A percentile compares a stretch with the other conserved stretches of the same genome.
phyloP scores from a whole-genome alignment of 164 flowering plant species.

The Dillenia suffruticosa region DNA sequence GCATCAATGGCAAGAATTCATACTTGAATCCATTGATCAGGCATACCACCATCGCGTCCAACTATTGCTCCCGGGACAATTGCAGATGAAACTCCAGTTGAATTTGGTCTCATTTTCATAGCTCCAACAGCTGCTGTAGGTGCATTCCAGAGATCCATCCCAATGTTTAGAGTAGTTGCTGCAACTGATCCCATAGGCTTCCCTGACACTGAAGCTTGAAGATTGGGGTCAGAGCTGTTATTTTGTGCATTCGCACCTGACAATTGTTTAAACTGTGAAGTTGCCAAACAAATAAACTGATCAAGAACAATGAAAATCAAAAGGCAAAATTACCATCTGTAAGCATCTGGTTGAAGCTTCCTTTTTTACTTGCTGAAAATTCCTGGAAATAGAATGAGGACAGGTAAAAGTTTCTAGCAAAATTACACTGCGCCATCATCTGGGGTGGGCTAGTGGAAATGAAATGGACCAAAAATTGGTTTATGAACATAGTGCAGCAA shows the following conservation, averaged over 20 bases:
- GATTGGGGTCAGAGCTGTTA: conserved; percentile 23
- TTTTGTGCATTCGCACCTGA: conserved; percentile 67
- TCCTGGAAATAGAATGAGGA: conserved; percentile 36
- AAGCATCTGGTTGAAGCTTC: conserved; percentile 81
- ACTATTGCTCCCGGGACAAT: conserved; percentile 29
- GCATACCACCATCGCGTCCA: conserved; percentile 39
- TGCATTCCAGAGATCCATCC: conserved; percentile 82
- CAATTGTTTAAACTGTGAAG: conserved; percentile 3
- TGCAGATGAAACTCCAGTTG: conserved; percentile 37
- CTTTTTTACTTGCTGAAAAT: conserved; percentile 43
- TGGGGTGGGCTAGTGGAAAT: too few species aligned
- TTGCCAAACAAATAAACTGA: not conserved
- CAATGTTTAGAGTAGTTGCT: conserved; percentile 73
- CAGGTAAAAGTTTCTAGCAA: not conserved
- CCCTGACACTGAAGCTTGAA: conserved; percentile 52
- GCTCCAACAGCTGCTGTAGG: conserved; percentile 38
- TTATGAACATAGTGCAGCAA: too few species aligned
- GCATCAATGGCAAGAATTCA: conserved; percentile 2
- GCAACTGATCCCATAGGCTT: conserved; percentile 57
- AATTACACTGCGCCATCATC: not conserved
- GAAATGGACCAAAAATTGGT: too few species aligned
- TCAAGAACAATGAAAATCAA: not conserved
- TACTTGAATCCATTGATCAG: conserved; percentile 71
- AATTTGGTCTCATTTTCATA: conserved; percentile 48
- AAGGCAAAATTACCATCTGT: conserved; percentile 56